Evolutionary conservation across 768 basidiomycete genomes (phyloP), one percentile per base, ranked within the genome.

Genomic region (Tulasnella sp.): DNA sequence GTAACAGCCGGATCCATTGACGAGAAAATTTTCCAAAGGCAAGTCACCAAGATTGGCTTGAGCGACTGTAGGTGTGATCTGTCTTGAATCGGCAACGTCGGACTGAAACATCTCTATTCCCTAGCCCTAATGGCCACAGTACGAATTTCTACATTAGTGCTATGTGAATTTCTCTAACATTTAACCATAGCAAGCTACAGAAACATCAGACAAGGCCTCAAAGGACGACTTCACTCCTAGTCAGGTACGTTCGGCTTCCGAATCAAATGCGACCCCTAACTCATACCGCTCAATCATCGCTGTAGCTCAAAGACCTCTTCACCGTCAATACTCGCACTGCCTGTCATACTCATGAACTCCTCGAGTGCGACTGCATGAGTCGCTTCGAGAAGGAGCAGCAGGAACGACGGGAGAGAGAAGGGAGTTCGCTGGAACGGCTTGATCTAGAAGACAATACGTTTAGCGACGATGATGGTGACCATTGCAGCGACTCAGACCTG

Each of bases 11-110:
- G 96, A 11, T 92, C 96, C 0, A 98, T 99, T 82, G 97, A 99
- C 84, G 97, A 96, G 86, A 96, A 97, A 87, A 95, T 97, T 34
- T 97, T 90, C 84, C 95, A 98, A 85, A 90, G 97, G 80, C 97
- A 98, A 86, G 92, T 98, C 42, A 98, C 95, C 24, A 99, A 99
- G 86, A 89, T 95, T 16, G 97, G 95, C 5, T 86, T 99, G 73
- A 96, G 95, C 82, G 91, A 94, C 82, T 95, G 94, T 95, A 83
- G 86, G 92, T 88, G 22, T 9, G 82, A 40, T 77, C 85, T 80
- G 80, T 86, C 84, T 80, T 80, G 40, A 54, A 82, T 73, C n/a
- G 75, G 24, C 28, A 42, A 28, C 42, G 34, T 73, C 16, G 58
- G 28, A 80, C 75, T 82, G 28, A 83, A 75, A 60, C 72, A 20